Conservation (phyloP, 2,329 filamentous ascomycete genomes). For the Cladophialophora immunda region DNA sequence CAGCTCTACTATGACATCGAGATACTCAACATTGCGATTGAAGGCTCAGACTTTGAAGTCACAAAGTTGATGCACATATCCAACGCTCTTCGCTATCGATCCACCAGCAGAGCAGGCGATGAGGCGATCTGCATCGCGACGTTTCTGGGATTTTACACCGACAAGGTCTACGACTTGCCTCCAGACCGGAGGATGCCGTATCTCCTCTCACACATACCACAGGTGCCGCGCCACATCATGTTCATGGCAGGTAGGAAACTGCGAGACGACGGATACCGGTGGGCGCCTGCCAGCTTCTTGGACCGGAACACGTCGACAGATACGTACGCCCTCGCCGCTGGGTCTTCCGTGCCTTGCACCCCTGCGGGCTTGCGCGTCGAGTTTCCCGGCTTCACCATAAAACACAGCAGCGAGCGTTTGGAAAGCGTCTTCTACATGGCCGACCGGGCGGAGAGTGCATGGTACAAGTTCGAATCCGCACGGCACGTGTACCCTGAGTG, state of each 20-base stretch:
- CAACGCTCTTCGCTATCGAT: background rate
- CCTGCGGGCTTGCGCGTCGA: too few species aligned
- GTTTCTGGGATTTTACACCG: background rate
- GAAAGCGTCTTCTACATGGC: too few species aligned
- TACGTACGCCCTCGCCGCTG: too few species aligned
- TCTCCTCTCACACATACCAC: background rate
- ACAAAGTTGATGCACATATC: slow-evolving; percentile 5
- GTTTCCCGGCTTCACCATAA: too few species aligned
- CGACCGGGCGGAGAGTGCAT: background rate
- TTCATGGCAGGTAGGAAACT: background rate
- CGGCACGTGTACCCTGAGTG: slow-evolving; percentile 3
- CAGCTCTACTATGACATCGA: background rate
- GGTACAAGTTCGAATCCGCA: slow-evolving; percentile 7
- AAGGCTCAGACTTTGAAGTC: background rate
- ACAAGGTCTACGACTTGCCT: background rate
- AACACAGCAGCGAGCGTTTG: too few species aligned
- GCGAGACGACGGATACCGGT: background rate
- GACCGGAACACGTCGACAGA: too few species aligned
- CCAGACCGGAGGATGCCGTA: background rate
- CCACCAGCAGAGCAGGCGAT: background rate
- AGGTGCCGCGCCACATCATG: background rate
- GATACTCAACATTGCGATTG: slow-evolving; percentile 4
- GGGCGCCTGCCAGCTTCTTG: slow-evolving; percentile 8
- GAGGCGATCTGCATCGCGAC: slow-evolving; percentile 2
- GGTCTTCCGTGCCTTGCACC: too few species aligned